phyloP scores from a whole-genome alignment of 2,329 filamentous ascomycete genomes.

The Pestalotiopsis sp. region DNA sequence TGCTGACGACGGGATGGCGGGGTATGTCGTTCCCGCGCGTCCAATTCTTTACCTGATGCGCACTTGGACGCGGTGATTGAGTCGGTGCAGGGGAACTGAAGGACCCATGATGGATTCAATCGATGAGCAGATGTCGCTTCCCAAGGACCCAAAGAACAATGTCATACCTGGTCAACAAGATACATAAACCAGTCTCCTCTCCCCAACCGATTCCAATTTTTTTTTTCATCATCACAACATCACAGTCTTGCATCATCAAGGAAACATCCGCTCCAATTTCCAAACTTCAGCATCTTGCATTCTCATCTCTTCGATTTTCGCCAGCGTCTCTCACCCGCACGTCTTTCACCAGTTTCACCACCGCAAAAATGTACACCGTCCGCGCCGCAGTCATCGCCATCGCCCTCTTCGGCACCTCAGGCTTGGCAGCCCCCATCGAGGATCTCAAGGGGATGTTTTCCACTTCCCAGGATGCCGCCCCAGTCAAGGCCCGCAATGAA shows the following conservation, averaged over 20 bases:
- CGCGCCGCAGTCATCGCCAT: neutral
- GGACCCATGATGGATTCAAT: neutral
- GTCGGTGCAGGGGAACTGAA: neutral
- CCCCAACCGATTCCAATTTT: neutral
- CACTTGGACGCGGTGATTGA: neutral
- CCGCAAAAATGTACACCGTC: neutral
- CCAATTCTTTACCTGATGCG: neutral
- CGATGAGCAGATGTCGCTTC: neutral
- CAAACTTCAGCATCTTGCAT: neutral
- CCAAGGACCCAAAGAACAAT: neutral
- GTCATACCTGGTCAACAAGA: neutral
- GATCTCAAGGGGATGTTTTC: neutral
- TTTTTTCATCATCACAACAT: neutral
- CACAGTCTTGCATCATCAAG: neutral
- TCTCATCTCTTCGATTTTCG: neutral
- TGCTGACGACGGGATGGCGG: neutral
- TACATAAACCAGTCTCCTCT: neutral
- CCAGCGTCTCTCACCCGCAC: neutral
- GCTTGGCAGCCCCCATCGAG: neutral
- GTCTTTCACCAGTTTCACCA: neutral
- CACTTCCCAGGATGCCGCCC: neutral
- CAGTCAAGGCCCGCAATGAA: neutral
- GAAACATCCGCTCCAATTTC: neutral
- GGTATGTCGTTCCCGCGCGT: neutral
- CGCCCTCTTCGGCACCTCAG: neutral